These are phyloP conservation scores for Monascus ruber DNA, from an alignment of 2,329 filamentous ascomycete species.

Conservation along the genomic window DNA sequence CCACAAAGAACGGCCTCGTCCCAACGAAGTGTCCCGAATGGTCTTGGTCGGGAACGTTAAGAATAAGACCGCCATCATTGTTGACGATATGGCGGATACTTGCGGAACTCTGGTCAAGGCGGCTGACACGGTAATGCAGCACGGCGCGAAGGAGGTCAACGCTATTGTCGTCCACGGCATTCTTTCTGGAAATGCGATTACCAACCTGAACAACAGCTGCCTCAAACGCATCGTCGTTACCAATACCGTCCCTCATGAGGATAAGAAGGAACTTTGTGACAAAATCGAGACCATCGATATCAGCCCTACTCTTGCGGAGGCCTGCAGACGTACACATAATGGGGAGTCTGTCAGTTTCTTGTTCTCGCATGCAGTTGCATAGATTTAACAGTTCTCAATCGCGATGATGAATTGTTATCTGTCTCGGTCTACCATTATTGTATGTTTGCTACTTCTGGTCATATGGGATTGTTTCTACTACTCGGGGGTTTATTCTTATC, in stretches of 20 bases:
- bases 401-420: too few species aligned
- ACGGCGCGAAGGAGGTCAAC: slow-evolving; percentile 78
- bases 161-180: slow-evolving; percentile 95
- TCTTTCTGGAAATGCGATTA: slow-evolving; percentile 74
- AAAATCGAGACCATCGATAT: slow-evolving; percentile 88
- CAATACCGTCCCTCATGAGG: slow-evolving; percentile 72
- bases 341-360: slow-evolving; percentile 42
- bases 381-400: slow-evolving; percentile 1
- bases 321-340: slow-evolving; percentile 40
- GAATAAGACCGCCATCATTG: slow-evolving; percentile 85
- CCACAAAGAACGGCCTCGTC: slow-evolving; percentile 88
- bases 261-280: slow-evolving; percentile 66
- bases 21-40: slow-evolving; percentile 86
- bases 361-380: slow-evolving; percentile 37
- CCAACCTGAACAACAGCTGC: slow-evolving; percentile 68
- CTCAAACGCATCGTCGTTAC: slow-evolving; percentile 75
- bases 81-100: slow-evolving; percentile 92
- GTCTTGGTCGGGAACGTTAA: slow-evolving; percentile 89
- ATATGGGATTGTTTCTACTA: too few species aligned
- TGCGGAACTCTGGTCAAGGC: slow-evolving; percentile 84
- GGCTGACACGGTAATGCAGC: slow-evolving; percentile 73
- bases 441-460: too few species aligned
- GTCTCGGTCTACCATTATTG: too few species aligned
- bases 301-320: slow-evolving; percentile 56
- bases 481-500: too few species aligned